Percentiles rank a stretch among this genome's conserved stretches.
phyloP scores from a whole-genome alignment of 305 asterid genomes.

The Solanum hybrid region DNA sequence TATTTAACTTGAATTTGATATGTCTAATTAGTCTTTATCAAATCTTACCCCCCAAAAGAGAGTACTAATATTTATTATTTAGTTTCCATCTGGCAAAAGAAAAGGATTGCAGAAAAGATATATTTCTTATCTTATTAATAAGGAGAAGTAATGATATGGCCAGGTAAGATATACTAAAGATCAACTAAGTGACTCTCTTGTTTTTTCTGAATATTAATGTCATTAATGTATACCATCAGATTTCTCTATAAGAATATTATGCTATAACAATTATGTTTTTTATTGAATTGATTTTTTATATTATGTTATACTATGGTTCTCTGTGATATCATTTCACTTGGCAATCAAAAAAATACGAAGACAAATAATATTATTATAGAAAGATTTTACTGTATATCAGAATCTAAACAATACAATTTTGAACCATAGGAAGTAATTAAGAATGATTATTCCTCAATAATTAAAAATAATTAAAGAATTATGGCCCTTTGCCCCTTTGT shows the following conservation, averaged over 20 bases:
- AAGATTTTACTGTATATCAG: not conserved
- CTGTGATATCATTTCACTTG: not conserved
- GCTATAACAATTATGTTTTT: not conserved
- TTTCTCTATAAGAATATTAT: not conserved
- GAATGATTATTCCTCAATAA: not conserved
- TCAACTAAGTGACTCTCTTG: not conserved
- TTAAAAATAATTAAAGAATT: not conserved
- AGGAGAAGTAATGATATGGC: slow-evolving; percentile 6
- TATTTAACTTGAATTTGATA: accelerated
- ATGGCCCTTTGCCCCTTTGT: slow-evolving; percentile 11
- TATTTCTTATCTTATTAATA: not conserved
- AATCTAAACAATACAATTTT: not conserved
- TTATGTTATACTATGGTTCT: not conserved
- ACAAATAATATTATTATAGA: not conserved
- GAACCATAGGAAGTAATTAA: not conserved
- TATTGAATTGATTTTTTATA: not conserved
- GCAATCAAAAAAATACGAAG: not conserved
- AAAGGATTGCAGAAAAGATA: not conserved
- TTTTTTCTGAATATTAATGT: not conserved
- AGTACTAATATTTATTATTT: not conserved
- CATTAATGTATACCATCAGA: not conserved
- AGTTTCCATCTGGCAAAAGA: slow-evolving; percentile 10
- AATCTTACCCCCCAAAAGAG: not conserved
- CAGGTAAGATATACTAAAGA: slow-evolving; percentile 1
- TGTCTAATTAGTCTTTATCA: not conserved